Evolutionary conservation across 1,139 yeast genomes (phyloP), one percentile per base, ranked within the genome.

Genomic region (Kodamaea sp.): DNA sequence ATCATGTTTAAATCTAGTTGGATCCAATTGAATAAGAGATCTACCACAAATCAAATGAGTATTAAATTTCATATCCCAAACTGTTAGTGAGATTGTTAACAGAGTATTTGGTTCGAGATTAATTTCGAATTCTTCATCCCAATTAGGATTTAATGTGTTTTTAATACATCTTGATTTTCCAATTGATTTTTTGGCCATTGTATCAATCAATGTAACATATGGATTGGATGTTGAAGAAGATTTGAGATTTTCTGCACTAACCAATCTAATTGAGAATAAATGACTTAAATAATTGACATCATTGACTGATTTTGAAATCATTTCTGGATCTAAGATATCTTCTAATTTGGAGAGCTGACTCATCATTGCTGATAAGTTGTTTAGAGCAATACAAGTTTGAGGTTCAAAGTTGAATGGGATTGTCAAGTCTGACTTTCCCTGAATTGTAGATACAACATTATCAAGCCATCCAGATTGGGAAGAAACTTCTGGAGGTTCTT

Each of bases 101-200:
- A 58, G 43, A 1, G 76, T 64, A 34, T 69, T 61, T 3, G 76
- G 73, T 3, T 65, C 58, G 9, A 67, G 49, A 3, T 69, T 67
- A 29, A 85, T 60, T 54, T 89, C 96, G 55, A 86, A 84, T 41
- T 83, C 86, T 64, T 92, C 97, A 52, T 87, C 87, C 95, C 96
- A 92, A 23, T 75, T 79, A 0, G 97, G 97, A 50, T 81, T 81
- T 27, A 76, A 63, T 5, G 81, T 78, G 40, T 77, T 78, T 32
- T 71, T 68, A 7, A 85, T 67, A 0, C 82, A 73, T 52, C 88
- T 72, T 0, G 97, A 89, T 48, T 78, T 79, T 5, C 87, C 95
- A 36, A 86, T 70, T 15, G 82, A 78, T 38, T 69, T 70, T 37
- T 79, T 70, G 2, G 71, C 70, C 35, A 64, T 63, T 6, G 83